These are phyloP conservation scores for Collybiopsis confluens DNA, from an alignment of 768 basidiomycete genomes.

Conservation along the genomic window DNA sequence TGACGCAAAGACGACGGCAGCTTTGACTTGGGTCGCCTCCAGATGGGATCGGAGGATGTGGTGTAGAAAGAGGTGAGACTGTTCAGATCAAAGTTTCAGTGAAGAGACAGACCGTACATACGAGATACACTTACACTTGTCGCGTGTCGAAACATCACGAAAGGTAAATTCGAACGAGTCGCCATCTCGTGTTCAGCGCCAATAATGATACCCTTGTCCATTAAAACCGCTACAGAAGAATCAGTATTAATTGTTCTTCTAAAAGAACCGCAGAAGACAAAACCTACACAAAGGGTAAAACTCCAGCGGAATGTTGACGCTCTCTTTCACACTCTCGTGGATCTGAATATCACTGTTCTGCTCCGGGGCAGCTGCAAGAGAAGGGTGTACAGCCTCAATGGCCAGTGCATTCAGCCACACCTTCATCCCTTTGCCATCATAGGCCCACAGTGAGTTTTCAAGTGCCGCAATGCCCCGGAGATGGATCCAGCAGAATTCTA, in stretches of 20 bases:
- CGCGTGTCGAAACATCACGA: constrained; percentile 87
- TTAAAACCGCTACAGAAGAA: constrained; percentile 71
- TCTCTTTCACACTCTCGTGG: constrained; percentile 73
- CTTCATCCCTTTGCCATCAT: constrained; percentile 83
- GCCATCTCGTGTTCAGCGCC: constrained; percentile 89
- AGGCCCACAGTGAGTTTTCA: constrained; percentile 98
- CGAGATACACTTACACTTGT: constrained; percentile 63
- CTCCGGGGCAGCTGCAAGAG: constrained; percentile 22
- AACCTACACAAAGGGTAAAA: constrained; percentile 91
- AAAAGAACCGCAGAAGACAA: background rate
- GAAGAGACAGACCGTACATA: constrained; percentile 2
- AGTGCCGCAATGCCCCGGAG: constrained; percentile 87
- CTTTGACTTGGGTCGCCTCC: constrained; percentile 52
- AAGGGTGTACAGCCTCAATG: constrained; percentile 51
- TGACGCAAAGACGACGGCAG: constrained; percentile 82
- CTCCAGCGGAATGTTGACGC: constrained; percentile 85
- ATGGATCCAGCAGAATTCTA: constrained; percentile 99
- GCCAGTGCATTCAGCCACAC: constrained; percentile 96
- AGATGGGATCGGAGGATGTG: constrained; percentile 86
- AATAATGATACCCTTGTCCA: constrained; percentile 99
- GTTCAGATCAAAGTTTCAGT: too few species aligned
- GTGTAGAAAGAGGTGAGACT: constrained; percentile 94
- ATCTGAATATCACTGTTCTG: constrained; percentile 29
- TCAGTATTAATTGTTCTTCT: constrained; percentile 2
- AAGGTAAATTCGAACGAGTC: constrained; percentile 70